A percentile compares a stretch with the other conserved stretches of the same genome.
phyloP scores from a whole-genome alignment of 345 rosid species.

The Lepidium sativum region DNA sequence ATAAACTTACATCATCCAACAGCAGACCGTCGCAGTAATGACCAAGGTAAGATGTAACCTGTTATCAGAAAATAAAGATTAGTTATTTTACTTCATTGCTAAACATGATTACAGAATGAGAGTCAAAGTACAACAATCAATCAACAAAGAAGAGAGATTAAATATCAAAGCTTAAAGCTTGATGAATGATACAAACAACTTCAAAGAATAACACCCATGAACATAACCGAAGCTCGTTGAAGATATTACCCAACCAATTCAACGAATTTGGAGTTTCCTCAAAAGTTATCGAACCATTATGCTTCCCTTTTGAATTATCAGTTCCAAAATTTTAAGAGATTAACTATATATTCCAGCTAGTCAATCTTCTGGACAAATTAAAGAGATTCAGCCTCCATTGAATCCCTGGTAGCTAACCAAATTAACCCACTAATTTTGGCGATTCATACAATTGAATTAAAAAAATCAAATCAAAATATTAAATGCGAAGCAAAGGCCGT shows the following conservation, averaged over 20 bases:
- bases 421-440: background rate
- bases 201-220: background rate
- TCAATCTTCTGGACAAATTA: background rate
- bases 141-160: background rate
- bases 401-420: background rate
- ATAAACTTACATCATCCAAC: conserved; percentile 94
- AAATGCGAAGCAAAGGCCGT: background rate
- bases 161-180: conserved; percentile 1
- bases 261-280: background rate
- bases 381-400: background rate
- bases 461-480: background rate
- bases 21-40: conserved; percentile 82
- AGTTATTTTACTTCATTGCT: background rate
- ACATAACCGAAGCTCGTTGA: background rate
- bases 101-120: background rate
- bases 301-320: background rate
- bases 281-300: background rate
- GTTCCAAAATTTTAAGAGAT: background rate
- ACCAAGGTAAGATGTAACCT: conserved; percentile 88
- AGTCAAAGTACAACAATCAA: background rate
- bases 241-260: background rate
- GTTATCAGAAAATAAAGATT: conserved; percentile 22
- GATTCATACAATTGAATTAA: background rate
- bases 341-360: background rate
- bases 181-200: background rate